Evolutionary conservation across 176 grass and related monocot species (phyloP), one percentile per base, ranked within the genome.

Genomic region (Puya raimondii): DNA sequence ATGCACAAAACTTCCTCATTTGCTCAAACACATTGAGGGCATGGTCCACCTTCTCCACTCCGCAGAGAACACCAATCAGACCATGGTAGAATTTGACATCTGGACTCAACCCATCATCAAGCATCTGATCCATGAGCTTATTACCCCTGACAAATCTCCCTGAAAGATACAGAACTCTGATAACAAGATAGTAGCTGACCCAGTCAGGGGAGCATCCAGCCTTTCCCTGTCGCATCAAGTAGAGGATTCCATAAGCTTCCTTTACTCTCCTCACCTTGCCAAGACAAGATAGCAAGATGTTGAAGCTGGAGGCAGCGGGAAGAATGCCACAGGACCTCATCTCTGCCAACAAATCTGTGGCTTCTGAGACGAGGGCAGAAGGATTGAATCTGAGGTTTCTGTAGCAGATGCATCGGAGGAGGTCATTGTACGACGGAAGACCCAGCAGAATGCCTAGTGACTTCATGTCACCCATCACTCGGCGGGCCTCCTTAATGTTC

Each of bases 371-470:
- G 53, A 91, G 82, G 11, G 79, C 82, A 61, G 89, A 91, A 48
- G 89, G 85, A 70, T 91, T 91, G 64, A 88, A 85, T 58, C 71
- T 85, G 67, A 85, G 85, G 21, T 91, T 91, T 63, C 85, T 85
- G 23, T 82, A 70, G 82, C 88, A 88, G 27, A 87, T 50, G 0
- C 85, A 88, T 17, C 79, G 54, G 10, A 91, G 79, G 64, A 88
- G 81, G 69, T 82, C 76, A 1, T 91, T 88, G 76, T 82, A 88
- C 2, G 79, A 80, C 1, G 76, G 79, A 49, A 91, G 70, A 20
- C 75, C 79, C 26, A 84, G 14, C 29, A 25, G 61, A 50, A 47
- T 67, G 3, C 76, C 73, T 10, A 77, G 69, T n/a, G 79, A 82
- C 65, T 80, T 91, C 65, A 88, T 88, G 4, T 69, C 79, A 61